A percentile compares a stretch with the other conserved stretches of the same genome.
Conservation (phyloP, 2,329 filamentous ascomycete genomes). For the Fusarium papillatum region DNA sequence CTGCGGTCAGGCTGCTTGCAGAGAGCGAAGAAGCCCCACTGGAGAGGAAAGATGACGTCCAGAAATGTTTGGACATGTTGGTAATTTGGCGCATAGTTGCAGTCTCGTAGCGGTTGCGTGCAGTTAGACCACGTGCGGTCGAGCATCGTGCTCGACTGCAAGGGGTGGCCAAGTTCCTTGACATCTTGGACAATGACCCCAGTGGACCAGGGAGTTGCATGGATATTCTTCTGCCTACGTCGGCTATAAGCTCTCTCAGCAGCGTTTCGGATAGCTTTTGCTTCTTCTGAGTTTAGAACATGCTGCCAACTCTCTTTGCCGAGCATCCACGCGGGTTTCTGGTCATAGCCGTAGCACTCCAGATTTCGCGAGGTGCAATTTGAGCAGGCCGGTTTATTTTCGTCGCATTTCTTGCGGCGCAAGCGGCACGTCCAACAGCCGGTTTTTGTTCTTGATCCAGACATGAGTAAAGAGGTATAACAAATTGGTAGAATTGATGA, state of each 20-base stretch:
- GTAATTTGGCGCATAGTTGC: slow-evolving; percentile 8
- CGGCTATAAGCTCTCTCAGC: slow-evolving; percentile 11
- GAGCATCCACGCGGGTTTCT: slow-evolving; percentile 14
- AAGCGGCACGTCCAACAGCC: slow-evolving; percentile 20
- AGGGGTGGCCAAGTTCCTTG: neutral
- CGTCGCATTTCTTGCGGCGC: slow-evolving; percentile 23
- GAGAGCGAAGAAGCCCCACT: slow-evolving; percentile 19
- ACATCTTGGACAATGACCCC: slow-evolving; percentile 13
- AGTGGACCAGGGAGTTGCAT: neutral
- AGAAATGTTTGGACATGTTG: slow-evolving; percentile 15
- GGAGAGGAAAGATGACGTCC: slow-evolving; percentile 15
- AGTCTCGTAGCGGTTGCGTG: slow-evolving; percentile 10
- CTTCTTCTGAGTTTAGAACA: slow-evolving; percentile 12
- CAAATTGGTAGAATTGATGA: neutral
- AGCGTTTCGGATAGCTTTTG: neutral
- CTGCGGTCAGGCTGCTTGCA: neutral
- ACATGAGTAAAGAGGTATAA: neutral
- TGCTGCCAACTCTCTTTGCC: slow-evolving; percentile 18
- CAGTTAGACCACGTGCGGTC: slow-evolving; percentile 21
- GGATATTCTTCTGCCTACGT: slow-evolving; percentile 11
- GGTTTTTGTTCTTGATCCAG: slow-evolving; percentile 17
- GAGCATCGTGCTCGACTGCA: neutral
- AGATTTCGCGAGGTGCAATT: slow-evolving; percentile 7
- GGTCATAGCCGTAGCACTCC: slow-evolving; percentile 4
- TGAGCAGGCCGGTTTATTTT: slow-evolving; percentile 3